These are phyloP conservation scores for Aspergillus glaucus DNA, from an alignment of 2,329 filamentous ascomycete species.

Conservation along the genomic window DNA sequence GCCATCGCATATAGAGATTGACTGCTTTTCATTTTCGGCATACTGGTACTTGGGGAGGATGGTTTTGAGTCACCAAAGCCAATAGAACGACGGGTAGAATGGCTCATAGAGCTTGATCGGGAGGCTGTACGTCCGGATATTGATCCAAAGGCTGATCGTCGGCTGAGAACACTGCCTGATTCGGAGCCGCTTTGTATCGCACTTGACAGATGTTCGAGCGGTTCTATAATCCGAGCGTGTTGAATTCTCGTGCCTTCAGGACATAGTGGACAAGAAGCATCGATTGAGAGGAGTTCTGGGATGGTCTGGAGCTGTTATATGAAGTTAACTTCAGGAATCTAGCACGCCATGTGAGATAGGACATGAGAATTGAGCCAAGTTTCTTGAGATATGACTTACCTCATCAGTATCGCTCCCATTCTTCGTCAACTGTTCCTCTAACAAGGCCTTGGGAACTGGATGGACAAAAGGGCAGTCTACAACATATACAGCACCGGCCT, in stretches of 20 bases:
- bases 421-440: constrained; percentile 26
- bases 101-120: constrained; percentile 17
- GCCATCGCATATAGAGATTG: constrained; percentile 6
- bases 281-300: constrained; percentile 12
- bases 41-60: constrained; percentile 2
- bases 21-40: constrained; percentile 7
- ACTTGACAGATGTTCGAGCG: constrained; percentile 20
- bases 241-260: constrained; percentile 24
- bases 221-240: constrained; percentile 29
- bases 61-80: constrained; percentile 10
- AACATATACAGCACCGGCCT: constrained; percentile 18
- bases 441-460: constrained; percentile 20
- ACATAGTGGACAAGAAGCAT: constrained; percentile 28
- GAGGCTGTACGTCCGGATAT: constrained; percentile 13
- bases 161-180: constrained; percentile 10
- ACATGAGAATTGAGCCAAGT: background rate
- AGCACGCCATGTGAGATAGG: background rate
- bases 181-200: constrained; percentile 13
- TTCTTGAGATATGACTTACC: constrained; percentile 12
- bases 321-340: background rate
- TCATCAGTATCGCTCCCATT: constrained; percentile 26
- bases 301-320: constrained; percentile 14
- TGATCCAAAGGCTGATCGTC: constrained; percentile 12
- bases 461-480: constrained; percentile 31
- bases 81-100: constrained; percentile 16